A percentile compares a stretch with the other conserved stretches of the same genome.
Evolutionary conservation across 768 basidiomycete species (phyloP).

Genomic region (Suillus spraguei): DNA sequence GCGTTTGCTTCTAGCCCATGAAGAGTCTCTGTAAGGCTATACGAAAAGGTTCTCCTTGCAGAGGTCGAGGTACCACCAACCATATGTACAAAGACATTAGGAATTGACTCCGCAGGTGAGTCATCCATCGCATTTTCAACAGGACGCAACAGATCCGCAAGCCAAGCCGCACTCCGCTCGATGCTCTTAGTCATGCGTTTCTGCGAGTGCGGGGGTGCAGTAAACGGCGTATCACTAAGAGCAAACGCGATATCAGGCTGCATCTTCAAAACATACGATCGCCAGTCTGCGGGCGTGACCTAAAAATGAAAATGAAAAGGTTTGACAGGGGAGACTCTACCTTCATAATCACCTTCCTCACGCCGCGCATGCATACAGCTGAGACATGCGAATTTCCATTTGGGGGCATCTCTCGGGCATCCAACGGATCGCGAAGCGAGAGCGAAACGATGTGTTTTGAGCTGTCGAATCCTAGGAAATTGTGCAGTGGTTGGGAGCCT

Average conservation of each 20-base stretch:
- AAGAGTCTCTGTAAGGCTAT: slow-evolving; percentile 56
- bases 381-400: slow-evolving; percentile 63
- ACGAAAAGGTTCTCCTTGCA: slow-evolving; percentile 68
- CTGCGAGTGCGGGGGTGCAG: slow-evolving; percentile 68
- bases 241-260: slow-evolving; percentile 74
- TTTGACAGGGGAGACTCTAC: slow-evolving; percentile 8
- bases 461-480: slow-evolving; percentile 58
- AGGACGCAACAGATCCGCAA: slow-evolving; percentile 51
- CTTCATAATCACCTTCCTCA: slow-evolving; percentile 57
- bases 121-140: slow-evolving; percentile 13
- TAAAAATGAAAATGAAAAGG: slow-evolving; percentile 28
- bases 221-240: slow-evolving; percentile 70
- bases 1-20: slow-evolving; percentile 56
- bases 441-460: slow-evolving; percentile 56
- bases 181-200: slow-evolving; percentile 78
- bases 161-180: slow-evolving; percentile 69
- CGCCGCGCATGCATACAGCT: slow-evolving; percentile 65
- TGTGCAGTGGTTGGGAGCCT: slow-evolving; percentile 59
- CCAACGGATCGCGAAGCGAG: slow-evolving; percentile 65
- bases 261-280: slow-evolving; percentile 49
- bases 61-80: slow-evolving; percentile 56
- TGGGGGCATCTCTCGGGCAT: slow-evolving; percentile 68
- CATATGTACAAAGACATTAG: slow-evolving; percentile 67
- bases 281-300: slow-evolving; percentile 62
- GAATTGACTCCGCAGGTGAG: not conserved